Evolutionary conservation across 2,329 filamentous ascomycete species (phyloP).

Genomic region (Penicillium aurantiogriseum): DNA sequence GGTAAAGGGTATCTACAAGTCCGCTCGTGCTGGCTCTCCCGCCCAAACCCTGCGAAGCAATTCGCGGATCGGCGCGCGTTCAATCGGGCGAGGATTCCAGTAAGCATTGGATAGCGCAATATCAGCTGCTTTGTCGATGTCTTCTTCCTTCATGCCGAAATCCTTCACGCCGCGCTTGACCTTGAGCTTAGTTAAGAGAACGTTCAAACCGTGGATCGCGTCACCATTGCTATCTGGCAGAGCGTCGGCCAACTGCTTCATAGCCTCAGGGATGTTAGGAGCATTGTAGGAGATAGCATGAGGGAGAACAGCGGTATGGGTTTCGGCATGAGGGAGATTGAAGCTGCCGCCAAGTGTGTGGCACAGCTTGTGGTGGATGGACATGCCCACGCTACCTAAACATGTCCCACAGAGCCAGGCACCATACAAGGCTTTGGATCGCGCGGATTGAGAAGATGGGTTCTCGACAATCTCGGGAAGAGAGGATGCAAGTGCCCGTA

Average conservation of each 20-base stretch:
- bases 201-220: slow-evolving; percentile 57
- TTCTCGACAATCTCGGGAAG: slow-evolving; percentile 54
- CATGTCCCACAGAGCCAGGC: slow-evolving; percentile 65
- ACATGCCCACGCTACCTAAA: slow-evolving; percentile 60
- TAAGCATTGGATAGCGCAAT: slow-evolving; percentile 60
- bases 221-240: slow-evolving; percentile 59
- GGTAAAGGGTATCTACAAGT: slow-evolving; percentile 43
- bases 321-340: slow-evolving; percentile 64
- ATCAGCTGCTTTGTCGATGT: slow-evolving; percentile 60
- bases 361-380: slow-evolving; percentile 67
- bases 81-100: slow-evolving; percentile 57
- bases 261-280: slow-evolving; percentile 52
- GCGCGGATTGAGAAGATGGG: slow-evolving; percentile 47
- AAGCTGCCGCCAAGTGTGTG: slow-evolving; percentile 64
- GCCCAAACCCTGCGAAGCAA: slow-evolving; percentile 61
- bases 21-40: slow-evolving; percentile 56
- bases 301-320: slow-evolving; percentile 62
- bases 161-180: slow-evolving; percentile 55
- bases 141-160: slow-evolving; percentile 59
- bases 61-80: slow-evolving; percentile 54
- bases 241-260: slow-evolving; percentile 53
- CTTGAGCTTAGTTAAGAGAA: slow-evolving; percentile 53
- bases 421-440: slow-evolving; percentile 58
- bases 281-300: slow-evolving; percentile 65
- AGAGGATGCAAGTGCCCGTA: slow-evolving; percentile 52